Base-by-base conservation (phyloP, 2,329 filamentous ascomycete species). In the Exophiala spinifera region DNA sequence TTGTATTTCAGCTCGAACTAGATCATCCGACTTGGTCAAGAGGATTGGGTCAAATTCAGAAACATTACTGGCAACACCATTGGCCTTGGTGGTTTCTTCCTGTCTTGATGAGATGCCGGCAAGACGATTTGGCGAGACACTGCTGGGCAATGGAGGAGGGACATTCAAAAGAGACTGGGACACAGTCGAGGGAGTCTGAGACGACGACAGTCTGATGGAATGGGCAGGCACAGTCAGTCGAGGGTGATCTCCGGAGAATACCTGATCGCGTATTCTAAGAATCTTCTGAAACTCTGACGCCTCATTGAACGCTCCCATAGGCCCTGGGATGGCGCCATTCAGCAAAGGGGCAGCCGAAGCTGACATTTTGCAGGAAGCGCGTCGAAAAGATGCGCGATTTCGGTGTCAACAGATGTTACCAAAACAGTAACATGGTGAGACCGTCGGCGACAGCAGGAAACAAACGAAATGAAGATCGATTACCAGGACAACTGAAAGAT, bases 21-120 rank as follows among this genome's bases (percentile, higher is more conserved):
- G 77, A 67, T 89, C 84, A 67, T 90, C 87, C 63, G 91, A 91
- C 72, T 96, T 96, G 67, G 89, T 86, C 70, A 95, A 79, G 63
- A 95, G 79, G 57, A 95, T 84, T 46, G 90, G 89, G 70, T 95
- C 84, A 73, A 94, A 88, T 70, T 86, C 85, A 56, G 84, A 83
- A 61, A 79, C 81, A 55, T 75, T 70, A 63, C 70, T 63, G 59
- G 71, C 64, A 55, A 57, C 25, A 45, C 39, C 57, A 49, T 56
- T 56, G 37, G 53, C 31, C 47, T 46, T 51, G 21, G 46, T 46
- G 28, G 51, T 53, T 49, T 60, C 54, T 55, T 57, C 57, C 55
- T 50, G 57, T 39, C 43, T 52, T 19, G 51, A 46, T 49, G 55
- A 54, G 28, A 60, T 55, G 37, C 47, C 25, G 54, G 49, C 59